A percentile compares a stretch with the other conserved stretches of the same genome.
These are phyloP conservation scores for Lasiosphaeriaceae sp. DNA, from an alignment of 495 filamentous ascomycete genomes.

Conservation along the genomic window DNA sequence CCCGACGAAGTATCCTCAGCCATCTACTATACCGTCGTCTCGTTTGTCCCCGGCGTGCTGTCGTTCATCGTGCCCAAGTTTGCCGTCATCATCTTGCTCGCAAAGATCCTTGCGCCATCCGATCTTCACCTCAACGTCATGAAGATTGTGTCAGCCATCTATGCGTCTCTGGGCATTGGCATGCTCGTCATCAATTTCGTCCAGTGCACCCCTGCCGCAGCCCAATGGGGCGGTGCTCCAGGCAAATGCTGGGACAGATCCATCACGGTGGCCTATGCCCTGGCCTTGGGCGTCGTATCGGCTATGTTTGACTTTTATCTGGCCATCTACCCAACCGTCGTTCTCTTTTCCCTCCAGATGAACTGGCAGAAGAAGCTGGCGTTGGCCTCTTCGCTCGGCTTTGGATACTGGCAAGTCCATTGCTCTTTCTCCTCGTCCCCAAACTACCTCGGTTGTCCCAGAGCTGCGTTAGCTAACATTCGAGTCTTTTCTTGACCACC, in stretches of 20 bases:
- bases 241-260: constrained; percentile 18
- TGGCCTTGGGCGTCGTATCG: constrained; percentile 15
- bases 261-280: constrained; percentile 17
- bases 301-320: constrained; percentile 27
- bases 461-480: no score
- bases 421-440: background rate
- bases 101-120: constrained; percentile 17
- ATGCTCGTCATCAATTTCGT: constrained; percentile 23
- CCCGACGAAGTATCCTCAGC: constrained; percentile 7
- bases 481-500: background rate
- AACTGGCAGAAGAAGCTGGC: constrained; percentile 26
- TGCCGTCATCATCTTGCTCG: constrained; percentile 22
- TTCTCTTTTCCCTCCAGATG: constrained; percentile 41
- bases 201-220: constrained; percentile 20
- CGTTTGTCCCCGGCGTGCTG: constrained; percentile 23
- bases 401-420: constrained; percentile 23
- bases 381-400: constrained; percentile 17
- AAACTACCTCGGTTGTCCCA: no score
- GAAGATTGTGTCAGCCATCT: constrained; percentile 19
- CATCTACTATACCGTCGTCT: constrained; percentile 19
- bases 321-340: constrained; percentile 37
- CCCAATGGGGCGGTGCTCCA: constrained; percentile 17
- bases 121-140: constrained; percentile 12
- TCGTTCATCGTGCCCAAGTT: constrained; percentile 26
- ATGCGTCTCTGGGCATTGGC: constrained; percentile 7